Evolutionary conservation across 2,329 filamentous ascomycete species (phyloP), one percentile per base, ranked within the genome.

Genomic region (Penicillium griseofulvum): DNA sequence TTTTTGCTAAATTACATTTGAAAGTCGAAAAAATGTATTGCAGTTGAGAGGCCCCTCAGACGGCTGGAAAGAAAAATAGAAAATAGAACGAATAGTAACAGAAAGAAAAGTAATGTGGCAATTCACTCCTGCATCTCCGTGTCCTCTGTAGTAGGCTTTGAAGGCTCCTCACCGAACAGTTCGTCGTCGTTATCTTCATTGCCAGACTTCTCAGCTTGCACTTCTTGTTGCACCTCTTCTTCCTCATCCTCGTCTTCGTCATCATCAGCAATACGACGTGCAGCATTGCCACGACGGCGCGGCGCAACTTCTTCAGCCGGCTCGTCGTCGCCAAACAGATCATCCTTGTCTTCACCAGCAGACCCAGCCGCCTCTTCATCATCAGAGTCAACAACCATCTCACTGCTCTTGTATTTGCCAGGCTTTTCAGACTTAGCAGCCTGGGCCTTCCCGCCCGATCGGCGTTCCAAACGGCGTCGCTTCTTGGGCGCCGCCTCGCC

Each of bases 381-480:
- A 43, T 89, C 87, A 57, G 87, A 90, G 59, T 93, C 89, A 42
- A 90, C 87, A 28, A 96, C 86, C 59, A 91, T 84, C 74, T 96
- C 91, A 1, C 83, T 86, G 48, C 88, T 92, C 81, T 96, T 96
- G 80, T 84, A 96, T 74, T 96, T 95, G 71, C 73, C 74, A 61
- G 62, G 66, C 48, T 50, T 55, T 12, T 45, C 47, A 8, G 37
- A 92, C 81, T 96, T 95, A 71, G 72, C 75, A 60, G 61, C 65
- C 50, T 71, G 74, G 65, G 63, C 68, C 65, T 69, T 75, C 45
- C 63, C 71, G 62, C 65, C 66, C 28, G 70, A 66, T 67, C 83
- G 83, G 56, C 82, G 74, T 63, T 85, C 83, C 49, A 87, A 66
- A 66, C 81, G 82, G 70, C 83, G 78, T 68, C 82, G 81, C 76